These are phyloP conservation scores for Cercospora sp. DNA, from an alignment of 2,329 filamentous ascomycete species.

Conservation along the genomic window DNA sequence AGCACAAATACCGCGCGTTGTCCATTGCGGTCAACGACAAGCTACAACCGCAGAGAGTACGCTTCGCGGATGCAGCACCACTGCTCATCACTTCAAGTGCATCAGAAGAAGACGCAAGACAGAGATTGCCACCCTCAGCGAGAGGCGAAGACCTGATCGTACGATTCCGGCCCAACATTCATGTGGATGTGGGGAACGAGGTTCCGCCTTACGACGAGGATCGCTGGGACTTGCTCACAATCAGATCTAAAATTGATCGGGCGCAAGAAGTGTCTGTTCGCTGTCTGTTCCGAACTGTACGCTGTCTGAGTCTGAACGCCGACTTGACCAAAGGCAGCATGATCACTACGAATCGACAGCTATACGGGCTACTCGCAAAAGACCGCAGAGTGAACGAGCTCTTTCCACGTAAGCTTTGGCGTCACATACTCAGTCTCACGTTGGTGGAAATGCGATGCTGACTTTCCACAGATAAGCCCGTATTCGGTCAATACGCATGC, in stretches of 20 bases:
- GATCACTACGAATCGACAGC: slow-evolving; percentile 37
- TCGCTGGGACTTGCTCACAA: slow-evolving; percentile 36
- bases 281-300: slow-evolving; percentile 36
- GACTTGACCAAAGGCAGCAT: slow-evolving; percentile 38
- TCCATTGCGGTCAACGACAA: slow-evolving; percentile 39
- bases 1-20: slow-evolving; percentile 34
- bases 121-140: slow-evolving; percentile 33
- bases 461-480: slow-evolving; percentile 34
- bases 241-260: slow-evolving; percentile 33
- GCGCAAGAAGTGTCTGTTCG: slow-evolving; percentile 37
- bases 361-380: slow-evolving; percentile 38
- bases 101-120: slow-evolving; percentile 38
- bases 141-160: slow-evolving; percentile 38
- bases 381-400: slow-evolving; percentile 38
- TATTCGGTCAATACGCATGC: slow-evolving; percentile 41
- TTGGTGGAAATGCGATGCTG: not conserved
- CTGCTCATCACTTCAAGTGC: slow-evolving; percentile 39
- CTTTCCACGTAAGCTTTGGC: slow-evolving; percentile 32
- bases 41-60: slow-evolving; percentile 37
- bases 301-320: slow-evolving; percentile 38
- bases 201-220: slow-evolving; percentile 37
- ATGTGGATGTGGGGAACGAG: slow-evolving; percentile 37
- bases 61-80: slow-evolving; percentile 39
- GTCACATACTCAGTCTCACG: not conserved
- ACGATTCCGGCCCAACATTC: slow-evolving; percentile 38